These are phyloP conservation scores for Acanthamoeba lenticulata DNA, from an alignment of 208 protist genomes.

Conservation along the genomic window DNA sequence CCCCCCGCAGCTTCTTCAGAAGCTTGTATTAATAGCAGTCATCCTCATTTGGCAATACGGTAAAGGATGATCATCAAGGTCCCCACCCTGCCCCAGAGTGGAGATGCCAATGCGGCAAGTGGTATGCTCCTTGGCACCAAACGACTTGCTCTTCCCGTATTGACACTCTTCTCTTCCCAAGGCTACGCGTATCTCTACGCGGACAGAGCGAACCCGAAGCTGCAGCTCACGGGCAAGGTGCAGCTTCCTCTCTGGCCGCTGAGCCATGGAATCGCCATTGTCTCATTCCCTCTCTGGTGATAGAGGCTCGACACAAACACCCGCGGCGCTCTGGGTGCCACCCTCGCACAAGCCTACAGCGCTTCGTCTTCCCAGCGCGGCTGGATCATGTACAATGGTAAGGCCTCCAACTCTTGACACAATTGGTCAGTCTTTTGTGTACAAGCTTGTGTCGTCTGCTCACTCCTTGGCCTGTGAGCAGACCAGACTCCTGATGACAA, in stretches of 20 bases:
- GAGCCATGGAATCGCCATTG: not conserved
- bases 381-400: constrained; percentile 78
- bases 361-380: not conserved
- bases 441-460: not conserved
- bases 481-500: constrained; percentile 27
- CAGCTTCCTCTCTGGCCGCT: no score
- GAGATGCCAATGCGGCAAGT: not conserved
- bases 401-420: not conserved
- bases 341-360: constrained; percentile 65
- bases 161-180: not conserved
- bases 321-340: constrained; percentile 47
- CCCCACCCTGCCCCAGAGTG: not conserved
- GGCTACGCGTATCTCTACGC: constrained; percentile 74
- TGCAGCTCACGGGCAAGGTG: not conserved
- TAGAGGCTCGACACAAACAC: constrained; percentile 62
- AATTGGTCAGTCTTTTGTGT: not conserved
- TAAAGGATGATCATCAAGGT: constrained; percentile 26
- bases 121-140: not conserved
- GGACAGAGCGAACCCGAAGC: constrained; percentile 29
- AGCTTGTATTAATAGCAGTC: no score
- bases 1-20: no score
- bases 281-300: no score
- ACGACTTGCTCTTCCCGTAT: not conserved
- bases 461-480: not conserved
- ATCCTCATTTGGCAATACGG: no score